phyloP scores from a whole-genome alignment of 1,284 basidiomycete genomes.

The Austroboletus olivaceoglutinosus region DNA sequence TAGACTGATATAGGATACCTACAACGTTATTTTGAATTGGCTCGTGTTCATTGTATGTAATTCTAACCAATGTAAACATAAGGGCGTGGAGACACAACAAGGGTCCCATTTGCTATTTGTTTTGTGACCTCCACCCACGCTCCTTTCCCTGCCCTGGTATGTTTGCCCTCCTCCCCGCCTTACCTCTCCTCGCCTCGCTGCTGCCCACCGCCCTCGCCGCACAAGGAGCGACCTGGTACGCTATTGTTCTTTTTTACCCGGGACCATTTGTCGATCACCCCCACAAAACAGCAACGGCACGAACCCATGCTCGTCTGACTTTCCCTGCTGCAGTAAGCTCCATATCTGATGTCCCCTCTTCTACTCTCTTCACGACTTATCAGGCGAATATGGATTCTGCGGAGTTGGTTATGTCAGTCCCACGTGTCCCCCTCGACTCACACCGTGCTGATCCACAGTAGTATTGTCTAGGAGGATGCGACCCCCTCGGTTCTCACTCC shows the following conservation, averaged over 20 bases:
- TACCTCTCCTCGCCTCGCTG: constrained; percentile 19
- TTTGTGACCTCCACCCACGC: constrained; percentile 6
- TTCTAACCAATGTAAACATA: neutral
- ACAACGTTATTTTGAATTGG: neutral
- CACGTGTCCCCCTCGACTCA: neutral
- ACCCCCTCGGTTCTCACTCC: constrained; percentile 66
- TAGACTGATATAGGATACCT: neutral
- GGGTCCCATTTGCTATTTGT: neutral
- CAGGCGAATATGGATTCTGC: constrained; percentile 76
- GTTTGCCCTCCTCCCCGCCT: constrained; percentile 18
- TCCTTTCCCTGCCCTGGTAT: constrained; percentile 22
- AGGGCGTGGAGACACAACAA: neutral
- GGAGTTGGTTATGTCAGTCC: constrained; percentile 51
- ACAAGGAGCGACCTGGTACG: constrained; percentile 31
- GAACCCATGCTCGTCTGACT: constrained; percentile 49
- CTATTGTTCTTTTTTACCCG: neutral
- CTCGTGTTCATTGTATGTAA: neutral
- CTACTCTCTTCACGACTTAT: constrained; percentile 1
- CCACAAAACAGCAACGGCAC: constrained; percentile 47
- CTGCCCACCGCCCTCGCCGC: constrained; percentile 16
- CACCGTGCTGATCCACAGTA: constrained; percentile 25
- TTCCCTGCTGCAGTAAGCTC: constrained; percentile 68
- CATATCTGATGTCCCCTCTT: neutral
- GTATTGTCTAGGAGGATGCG: constrained; percentile 82
- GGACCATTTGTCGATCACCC: neutral